Conservation (phyloP, 2,329 filamentous ascomycete species). For the Cercospora beticola region DNA sequence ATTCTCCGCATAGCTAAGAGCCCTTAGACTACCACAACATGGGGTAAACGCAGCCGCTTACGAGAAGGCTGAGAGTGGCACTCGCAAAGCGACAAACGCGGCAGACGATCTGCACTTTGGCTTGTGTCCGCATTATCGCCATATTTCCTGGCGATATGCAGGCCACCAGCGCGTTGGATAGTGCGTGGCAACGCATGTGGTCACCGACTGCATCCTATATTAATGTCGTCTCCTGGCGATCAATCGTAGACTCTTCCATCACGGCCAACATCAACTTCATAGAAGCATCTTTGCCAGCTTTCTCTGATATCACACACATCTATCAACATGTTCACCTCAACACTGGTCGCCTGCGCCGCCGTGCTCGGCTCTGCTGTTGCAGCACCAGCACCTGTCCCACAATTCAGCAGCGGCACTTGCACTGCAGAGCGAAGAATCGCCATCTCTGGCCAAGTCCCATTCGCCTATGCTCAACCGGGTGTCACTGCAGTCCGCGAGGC, state of each 20-base stretch:
- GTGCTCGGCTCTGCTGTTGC: neutral
- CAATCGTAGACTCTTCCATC: neutral
- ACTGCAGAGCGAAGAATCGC: neutral
- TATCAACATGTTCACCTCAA: neutral
- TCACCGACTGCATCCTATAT: neutral
- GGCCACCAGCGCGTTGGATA: neutral
- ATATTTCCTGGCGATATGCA: neutral
- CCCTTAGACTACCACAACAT: neutral
- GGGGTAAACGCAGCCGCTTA: neutral
- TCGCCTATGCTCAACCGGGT: conserved; percentile 14
- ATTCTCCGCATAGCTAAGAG: neutral
- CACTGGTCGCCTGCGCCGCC: neutral
- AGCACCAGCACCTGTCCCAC: neutral
- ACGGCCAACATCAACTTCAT: neutral
- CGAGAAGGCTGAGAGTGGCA: neutral
- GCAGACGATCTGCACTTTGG: neutral
- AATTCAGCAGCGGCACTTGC: neutral
- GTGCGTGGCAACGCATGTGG: neutral
- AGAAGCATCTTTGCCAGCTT: neutral
- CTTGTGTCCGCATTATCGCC: neutral
- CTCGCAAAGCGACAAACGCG: neutral
- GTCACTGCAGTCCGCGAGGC: neutral
- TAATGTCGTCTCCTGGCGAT: neutral
- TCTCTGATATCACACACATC: neutral
- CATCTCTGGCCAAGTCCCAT: conserved; percentile 6